phyloP scores from a whole-genome alignment of 345 rosid genomes.

The Combretum micranthum region DNA sequence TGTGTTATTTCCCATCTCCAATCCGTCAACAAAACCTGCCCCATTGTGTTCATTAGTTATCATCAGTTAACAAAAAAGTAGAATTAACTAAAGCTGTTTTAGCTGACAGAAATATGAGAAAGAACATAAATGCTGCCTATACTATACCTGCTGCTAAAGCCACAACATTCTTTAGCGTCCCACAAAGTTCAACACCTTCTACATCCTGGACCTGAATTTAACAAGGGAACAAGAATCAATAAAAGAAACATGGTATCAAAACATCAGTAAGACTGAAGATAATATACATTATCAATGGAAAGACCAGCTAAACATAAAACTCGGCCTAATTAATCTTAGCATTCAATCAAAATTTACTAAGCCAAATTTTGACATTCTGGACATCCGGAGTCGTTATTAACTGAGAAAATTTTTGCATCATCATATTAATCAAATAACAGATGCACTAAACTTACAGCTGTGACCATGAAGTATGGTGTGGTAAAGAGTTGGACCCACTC shows the following conservation, averaged over 20 bases:
- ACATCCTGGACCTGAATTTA: slow-evolving; percentile 65
- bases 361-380: too few species aligned
- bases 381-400: neutral
- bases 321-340: too few species aligned
- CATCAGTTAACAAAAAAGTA: neutral
- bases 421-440: neutral
- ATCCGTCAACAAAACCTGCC: slow-evolving; percentile 86
- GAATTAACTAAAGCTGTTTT: neutral
- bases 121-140: neutral
- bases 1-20: slow-evolving; percentile 95
- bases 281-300: too few species aligned
- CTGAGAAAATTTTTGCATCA: neutral
- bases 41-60: neutral
- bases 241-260: too few species aligned
- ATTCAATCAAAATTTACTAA: too few species aligned
- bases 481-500: slow-evolving; percentile 86
- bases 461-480: slow-evolving; percentile 80
- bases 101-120: neutral
- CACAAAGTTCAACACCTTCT: slow-evolving; percentile 94
- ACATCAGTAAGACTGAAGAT: too few species aligned
- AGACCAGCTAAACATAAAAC: too few species aligned
- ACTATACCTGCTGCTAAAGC: slow-evolving; percentile 81
- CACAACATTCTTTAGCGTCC: slow-evolving; percentile 93
- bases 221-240: too few species aligned
- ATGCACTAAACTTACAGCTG: slow-evolving; percentile 47